Base-by-base conservation (phyloP, 2,329 filamentous ascomycete genomes). In the Penicillium polonicum region DNA sequence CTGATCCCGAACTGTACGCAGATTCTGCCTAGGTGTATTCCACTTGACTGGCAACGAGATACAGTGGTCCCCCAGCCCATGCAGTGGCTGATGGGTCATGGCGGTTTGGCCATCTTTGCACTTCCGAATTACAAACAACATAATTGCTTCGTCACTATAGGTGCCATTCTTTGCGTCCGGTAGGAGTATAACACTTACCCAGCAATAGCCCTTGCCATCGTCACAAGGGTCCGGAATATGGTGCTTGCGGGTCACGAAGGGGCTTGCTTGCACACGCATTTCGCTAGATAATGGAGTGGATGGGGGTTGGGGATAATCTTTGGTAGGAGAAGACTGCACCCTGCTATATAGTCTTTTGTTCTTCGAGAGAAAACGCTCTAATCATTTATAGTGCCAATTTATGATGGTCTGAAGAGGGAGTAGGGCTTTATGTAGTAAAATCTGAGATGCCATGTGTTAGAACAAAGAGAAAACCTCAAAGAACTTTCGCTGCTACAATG, bases 11-110 rank as follows among this genome's bases (percentile, higher is more conserved):
- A 43, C 38, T 15, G 38, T 13, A 13, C 12, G 25, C 6, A 52
- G 2, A 5, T 17, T 42, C n/a, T 52, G 49, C 3, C 27, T 21
- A 21, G 49, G 49, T 33, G 19, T 33, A 15, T 43, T 23, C 49
- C 49, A 52, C 15, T 43, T 52, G 10, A 52, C 25, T 17, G 49
- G 49, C 27, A 52, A 23, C 19, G 49, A 52, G 38, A 52, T 43
- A 52, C 49, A 52, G 6, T 43, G 49, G 6, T 43, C 9, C 4
- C 49, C 38, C 9, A 31, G 7, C n/a, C 49, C 49, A 21, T 52
- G 49, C 19, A 52, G 5, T 25, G 49, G 49, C 12, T 43, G 38
- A 19, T 33, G 49, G 27, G 49, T 43, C 27, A 43, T 33, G 5
- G 49, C 5, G 2, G 38, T 52, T 33, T 19, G 27, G 4, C 38